Conservation (phyloP, 768 basidiomycete genomes). For the Lentinula boryana region DNA sequence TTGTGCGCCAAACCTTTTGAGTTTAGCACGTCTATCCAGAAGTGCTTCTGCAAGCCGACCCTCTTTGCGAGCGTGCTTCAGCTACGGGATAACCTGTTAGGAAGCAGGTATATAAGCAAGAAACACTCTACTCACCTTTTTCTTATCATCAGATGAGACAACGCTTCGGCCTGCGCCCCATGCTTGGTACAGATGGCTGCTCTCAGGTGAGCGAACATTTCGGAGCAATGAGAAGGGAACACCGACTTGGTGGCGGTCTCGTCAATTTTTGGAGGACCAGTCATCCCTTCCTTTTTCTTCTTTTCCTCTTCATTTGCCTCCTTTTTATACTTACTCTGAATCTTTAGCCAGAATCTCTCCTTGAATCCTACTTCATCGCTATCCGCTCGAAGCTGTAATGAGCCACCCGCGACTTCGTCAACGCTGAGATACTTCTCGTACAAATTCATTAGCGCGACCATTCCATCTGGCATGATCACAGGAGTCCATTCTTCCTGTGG, state of each 20-base stretch:
- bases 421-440: slow-evolving; percentile 85
- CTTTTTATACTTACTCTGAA: slow-evolving; percentile 84
- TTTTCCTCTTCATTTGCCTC: slow-evolving; percentile 78
- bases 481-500: slow-evolving; percentile 95
- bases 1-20: slow-evolving; percentile 58
- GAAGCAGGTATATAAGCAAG: neutral
- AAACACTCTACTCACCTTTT: slow-evolving; percentile 44
- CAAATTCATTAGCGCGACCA: slow-evolving; percentile 83
- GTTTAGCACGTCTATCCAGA: slow-evolving; percentile 73
- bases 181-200: slow-evolving; percentile 68
- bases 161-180: slow-evolving; percentile 81
- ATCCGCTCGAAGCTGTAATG: slow-evolving; percentile 74
- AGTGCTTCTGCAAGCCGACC: slow-evolving; percentile 77
- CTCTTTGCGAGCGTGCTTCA: slow-evolving; percentile 74
- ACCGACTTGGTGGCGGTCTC: slow-evolving; percentile 73
- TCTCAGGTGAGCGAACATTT: slow-evolving; percentile 6
- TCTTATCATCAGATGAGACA: slow-evolving; percentile 64
- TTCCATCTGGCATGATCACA: slow-evolving; percentile 69
- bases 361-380: slow-evolving; percentile 80
- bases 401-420: slow-evolving; percentile 83
- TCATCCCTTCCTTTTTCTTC: slow-evolving; percentile 57
- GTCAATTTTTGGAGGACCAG: slow-evolving; percentile 47
- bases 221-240: neutral
- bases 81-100: slow-evolving; percentile 29
- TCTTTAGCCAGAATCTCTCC: slow-evolving; percentile 85